phyloP scores from a whole-genome alignment of 163 green algal genomes.

The Scenedesmus sp. region DNA sequence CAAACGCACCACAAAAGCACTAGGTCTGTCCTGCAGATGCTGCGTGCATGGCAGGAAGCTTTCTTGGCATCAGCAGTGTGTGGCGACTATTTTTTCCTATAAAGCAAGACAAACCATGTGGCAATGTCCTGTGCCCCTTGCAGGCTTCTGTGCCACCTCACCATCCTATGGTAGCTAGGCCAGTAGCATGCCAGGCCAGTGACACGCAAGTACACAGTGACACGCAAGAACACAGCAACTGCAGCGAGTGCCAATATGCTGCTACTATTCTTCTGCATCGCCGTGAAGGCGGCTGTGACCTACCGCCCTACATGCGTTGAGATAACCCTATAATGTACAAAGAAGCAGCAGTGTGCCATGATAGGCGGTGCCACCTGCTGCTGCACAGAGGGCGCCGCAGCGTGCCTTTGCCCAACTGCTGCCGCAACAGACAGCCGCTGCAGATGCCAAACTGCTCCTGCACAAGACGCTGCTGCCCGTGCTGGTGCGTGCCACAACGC shows the following conservation, averaged over 20 bases:
- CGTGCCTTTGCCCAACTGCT: background rate
- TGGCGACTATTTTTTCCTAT: too few relatives aligned
- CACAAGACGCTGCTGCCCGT: background rate
- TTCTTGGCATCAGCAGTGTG: too few relatives aligned
- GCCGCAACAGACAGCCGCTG: background rate
- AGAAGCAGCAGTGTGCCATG: background rate
- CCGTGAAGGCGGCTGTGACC: background rate
- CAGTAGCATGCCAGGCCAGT: too few relatives aligned
- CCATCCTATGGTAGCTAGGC: too few relatives aligned
- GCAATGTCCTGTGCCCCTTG: too few relatives aligned
- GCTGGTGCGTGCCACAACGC: too few relatives aligned
- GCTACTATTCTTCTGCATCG: background rate
- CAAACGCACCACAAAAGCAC: too few relatives aligned
- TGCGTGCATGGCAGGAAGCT: too few relatives aligned
- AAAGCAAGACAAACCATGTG: too few relatives aligned
- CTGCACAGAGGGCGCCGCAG: conserved; percentile 15
- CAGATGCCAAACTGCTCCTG: background rate
- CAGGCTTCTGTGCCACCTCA: too few relatives aligned
- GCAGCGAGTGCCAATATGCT: background rate
- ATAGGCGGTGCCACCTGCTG: background rate
- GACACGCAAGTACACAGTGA: background rate
- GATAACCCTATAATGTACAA: background rate
- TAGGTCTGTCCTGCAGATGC: too few relatives aligned
- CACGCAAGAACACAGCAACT: background rate
- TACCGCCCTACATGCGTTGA: background rate